These are phyloP conservation scores for Oxyria digyna DNA, from an alignment of 148 eudicot genomes.

Conservation along the genomic window DNA sequence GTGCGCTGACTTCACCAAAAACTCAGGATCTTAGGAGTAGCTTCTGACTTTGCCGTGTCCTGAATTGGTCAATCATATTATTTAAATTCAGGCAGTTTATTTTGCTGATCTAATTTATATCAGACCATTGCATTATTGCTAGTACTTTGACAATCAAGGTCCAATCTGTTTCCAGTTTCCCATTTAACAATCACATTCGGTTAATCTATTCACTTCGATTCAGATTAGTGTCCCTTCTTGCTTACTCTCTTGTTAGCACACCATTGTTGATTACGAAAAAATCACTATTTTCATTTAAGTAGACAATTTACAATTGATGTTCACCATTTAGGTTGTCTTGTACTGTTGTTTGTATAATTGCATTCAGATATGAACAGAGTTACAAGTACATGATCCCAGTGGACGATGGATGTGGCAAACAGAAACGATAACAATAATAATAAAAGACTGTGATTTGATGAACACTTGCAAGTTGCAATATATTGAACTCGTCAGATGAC, in stretches of 20 bases:
- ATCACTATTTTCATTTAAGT: too few species aligned
- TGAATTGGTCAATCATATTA: background rate
- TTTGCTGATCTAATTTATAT: constrained; percentile 2
- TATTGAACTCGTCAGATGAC: too few species aligned
- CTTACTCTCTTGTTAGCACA: too few species aligned
- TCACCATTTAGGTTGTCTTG: too few species aligned
- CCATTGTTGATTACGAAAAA: too few species aligned
- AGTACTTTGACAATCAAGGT: background rate
- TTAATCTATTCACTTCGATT: background rate
- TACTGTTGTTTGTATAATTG: background rate
- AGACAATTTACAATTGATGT: too few species aligned
- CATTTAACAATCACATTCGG: background rate
- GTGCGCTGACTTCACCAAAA: constrained; percentile 51
- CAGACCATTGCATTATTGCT: background rate
- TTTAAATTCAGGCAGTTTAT: background rate
- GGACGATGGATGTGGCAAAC: too few species aligned
- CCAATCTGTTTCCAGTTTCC: background rate
- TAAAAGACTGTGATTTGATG: too few species aligned
- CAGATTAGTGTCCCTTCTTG: background rate
- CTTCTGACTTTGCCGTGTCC: background rate
- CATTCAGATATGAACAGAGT: background rate
- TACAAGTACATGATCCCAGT: too few species aligned
- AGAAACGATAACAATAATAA: too few species aligned
- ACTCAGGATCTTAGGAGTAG: constrained; percentile 9
- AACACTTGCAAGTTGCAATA: too few species aligned